phyloP scores from a whole-genome alignment of 192 early-diverging fungal genomes.

The Backusella psychrophila region DNA sequence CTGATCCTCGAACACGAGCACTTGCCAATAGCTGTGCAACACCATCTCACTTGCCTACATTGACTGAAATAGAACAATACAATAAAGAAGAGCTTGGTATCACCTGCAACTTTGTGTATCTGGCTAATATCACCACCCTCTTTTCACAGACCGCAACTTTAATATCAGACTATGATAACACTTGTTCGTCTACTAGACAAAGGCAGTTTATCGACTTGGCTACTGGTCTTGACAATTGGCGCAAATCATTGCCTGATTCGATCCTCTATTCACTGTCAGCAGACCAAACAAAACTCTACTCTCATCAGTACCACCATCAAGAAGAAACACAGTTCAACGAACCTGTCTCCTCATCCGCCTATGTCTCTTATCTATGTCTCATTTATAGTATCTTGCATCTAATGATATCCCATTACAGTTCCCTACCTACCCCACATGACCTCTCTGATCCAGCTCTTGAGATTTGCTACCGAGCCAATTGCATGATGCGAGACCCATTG shows the following conservation, averaged over 20 bases:
- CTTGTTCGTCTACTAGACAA: background rate
- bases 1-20: background rate
- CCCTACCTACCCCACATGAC: background rate
- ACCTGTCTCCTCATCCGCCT: background rate
- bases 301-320: background rate
- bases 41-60: background rate
- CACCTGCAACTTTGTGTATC: background rate
- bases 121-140: background rate
- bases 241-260: background rate
- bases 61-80: conserved; percentile 7
- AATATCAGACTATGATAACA: background rate
- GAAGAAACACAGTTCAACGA: background rate
- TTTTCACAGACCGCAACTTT: background rate
- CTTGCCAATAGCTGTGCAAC: background rate
- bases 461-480: background rate
- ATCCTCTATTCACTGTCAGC: background rate
- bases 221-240: background rate
- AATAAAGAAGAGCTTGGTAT: background rate
- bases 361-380: conserved; percentile 1
- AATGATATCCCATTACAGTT: background rate
- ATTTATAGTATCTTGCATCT: background rate
- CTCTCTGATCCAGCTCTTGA: background rate
- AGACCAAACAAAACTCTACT: background rate
- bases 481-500: background rate
- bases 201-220: background rate